phyloP scores from a whole-genome alignment of 2,329 filamentous ascomycete genomes.

The Diaporthe batatas region DNA sequence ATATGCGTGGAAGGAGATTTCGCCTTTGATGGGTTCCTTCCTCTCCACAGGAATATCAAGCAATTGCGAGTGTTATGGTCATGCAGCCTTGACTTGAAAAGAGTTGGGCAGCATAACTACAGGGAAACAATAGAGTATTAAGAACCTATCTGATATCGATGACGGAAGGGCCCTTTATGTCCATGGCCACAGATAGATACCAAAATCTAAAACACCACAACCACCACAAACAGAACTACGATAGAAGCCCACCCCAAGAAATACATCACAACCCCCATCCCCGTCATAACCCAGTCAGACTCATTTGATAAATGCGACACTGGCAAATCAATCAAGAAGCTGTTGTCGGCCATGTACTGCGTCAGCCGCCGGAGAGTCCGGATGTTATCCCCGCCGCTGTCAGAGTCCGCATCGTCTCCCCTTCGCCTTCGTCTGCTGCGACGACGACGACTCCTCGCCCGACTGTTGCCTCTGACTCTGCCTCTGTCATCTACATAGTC shows the following conservation, averaged over 20 bases:
- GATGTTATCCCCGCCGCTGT: not conserved
- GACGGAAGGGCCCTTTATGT: not conserved
- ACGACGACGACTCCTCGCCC: too few relatives aligned
- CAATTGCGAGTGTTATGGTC: too few relatives aligned
- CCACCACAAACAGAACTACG: not conserved
- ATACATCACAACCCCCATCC: slow-evolving; percentile 14
- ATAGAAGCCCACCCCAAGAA: slow-evolving; percentile 16
- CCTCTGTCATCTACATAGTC: too few relatives aligned
- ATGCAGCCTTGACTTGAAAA: not conserved
- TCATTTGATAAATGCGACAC: not conserved
- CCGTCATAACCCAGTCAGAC: slow-evolving; percentile 6
- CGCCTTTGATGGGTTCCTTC: too few relatives aligned
- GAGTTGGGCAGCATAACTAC: not conserved
- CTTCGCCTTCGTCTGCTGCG: too few relatives aligned
- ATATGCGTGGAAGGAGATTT: too few relatives aligned
- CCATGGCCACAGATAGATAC: not conserved
- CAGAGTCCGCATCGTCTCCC: too few relatives aligned
- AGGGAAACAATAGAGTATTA: not conserved
- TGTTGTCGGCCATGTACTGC: not conserved
- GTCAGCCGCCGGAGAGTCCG: not conserved
- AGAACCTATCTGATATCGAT: not conserved
- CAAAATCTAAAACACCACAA: not conserved
- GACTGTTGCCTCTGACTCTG: too few relatives aligned
- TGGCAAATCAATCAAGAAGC: not conserved
- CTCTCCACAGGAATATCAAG: too few relatives aligned